Base-by-base conservation (phyloP, 2,329 filamentous ascomycete genomes). In the Beauveria asiatica region DNA sequence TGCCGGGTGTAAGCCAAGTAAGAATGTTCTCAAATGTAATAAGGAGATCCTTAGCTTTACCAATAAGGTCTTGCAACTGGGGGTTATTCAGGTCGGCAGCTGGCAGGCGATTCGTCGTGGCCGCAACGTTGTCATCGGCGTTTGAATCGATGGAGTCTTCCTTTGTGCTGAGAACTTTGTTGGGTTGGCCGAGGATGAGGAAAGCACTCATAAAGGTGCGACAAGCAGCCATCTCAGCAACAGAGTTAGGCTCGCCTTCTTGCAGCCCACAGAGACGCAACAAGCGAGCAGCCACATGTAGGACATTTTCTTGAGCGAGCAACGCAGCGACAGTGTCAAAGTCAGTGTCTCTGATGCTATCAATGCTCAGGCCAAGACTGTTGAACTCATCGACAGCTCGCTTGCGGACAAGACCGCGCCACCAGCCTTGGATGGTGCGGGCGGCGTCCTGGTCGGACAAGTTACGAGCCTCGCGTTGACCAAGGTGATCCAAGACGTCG, bases 171-270 rank as follows among this genome's bases (percentile, higher is more conserved):
- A 94, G 81, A 1, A 93, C 89, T 65, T 90, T 85, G 1, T 85
- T 84, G 1, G 90, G 89, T 70, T 93, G 90, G 1, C 88, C 89
- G 27, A 92, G 76, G 62, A 93, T 92, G 58, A 94, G 78, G 69
- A 88, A 93, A 5, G 90, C 87, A 68, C 88, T 91, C 59, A 94
- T 74, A 67, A 93, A 93, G 1, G 87, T 91, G 66, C 89, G 80
- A 45, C 89, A 83, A 17, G 84, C 82, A 41, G 87, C 85, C 78
- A 88, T 88, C 65, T 89, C 84, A 49, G 82, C 80, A 60, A 87
- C 82, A 1, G 84, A 86, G 17, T 83, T 81, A 2, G 79, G 73
- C 3, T 82, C 81, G 42, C 83, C 84, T 66, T 91, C 87, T 54
- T 83, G 80, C 57, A 93, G 74, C 1, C 86, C 86, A 67, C 90